Base-by-base conservation (phyloP, 2,329 filamentous ascomycete genomes). In the Cladosporium halotolerans region DNA sequence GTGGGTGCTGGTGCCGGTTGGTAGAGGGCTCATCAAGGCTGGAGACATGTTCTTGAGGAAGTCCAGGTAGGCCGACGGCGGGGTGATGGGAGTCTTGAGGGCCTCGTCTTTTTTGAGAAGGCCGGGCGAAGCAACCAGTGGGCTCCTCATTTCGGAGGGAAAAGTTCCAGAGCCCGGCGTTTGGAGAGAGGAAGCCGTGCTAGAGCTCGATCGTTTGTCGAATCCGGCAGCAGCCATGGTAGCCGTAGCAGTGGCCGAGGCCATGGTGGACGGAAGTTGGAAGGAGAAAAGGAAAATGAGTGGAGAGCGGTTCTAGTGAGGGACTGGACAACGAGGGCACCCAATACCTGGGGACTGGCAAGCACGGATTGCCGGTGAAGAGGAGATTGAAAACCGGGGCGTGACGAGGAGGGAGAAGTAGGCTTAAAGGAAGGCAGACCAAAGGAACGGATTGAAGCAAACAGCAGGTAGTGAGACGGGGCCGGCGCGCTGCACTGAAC, bases 51-150 rank as follows among this genome's bases (percentile, higher is more conserved):
- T 84, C 73, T 90, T 92, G 58, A 97, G 83, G 67, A 96, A 97
- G 66, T 97, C 90, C 61, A 89, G 86, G 68, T 97, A 97, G 54
- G 92, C 91, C 18, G 81, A 78, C 3, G 92, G 92, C 49, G 92
- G 92, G 48, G 88, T 95, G 69, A 97, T 95, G 45, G 91, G 91
- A 4, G 91, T 96, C 73, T 84, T 86, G 42, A 77, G 72, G 55
- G 84, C 80, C 53, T 86, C 78, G 61, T 86, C 80, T 52, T 74
- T 74, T 70, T 91, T 92, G 76, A 91, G 81, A 61, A 79, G 77
- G 52, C 77, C 73, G 16, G 81, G 76, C 44, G 77, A 77, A 47
- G 74, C 75, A 45, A 83, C 83, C 65, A 87, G 77, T 45, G 88
- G 88, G 59, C 85, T 91, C 60, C 79, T 64, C 52, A 77, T 64